Base-by-base conservation (phyloP, 73 alveolate genomes). In the Paramecium primaurelia region DNA sequence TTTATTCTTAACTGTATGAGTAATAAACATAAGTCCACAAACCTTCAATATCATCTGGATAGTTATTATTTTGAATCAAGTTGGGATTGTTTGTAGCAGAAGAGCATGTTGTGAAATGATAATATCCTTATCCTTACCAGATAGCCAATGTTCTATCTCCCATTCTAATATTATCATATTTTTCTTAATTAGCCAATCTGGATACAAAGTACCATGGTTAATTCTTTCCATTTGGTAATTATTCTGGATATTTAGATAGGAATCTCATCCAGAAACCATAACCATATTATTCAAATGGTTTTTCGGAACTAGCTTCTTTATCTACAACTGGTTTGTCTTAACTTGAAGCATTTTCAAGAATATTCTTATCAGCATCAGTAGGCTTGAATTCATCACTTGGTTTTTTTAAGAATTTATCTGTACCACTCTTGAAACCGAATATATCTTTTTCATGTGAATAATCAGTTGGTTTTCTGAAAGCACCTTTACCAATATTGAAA, bases 21-120 rank as follows among this genome's bases (percentile, higher is more conserved):
- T 86, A 86, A 87, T 86, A 86, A 28, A 86, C 59, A 64, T 16
- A 86, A 26, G 93, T 86, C 93, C 93, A 86, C n/a, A 86, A 87
- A 7, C 93, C 93, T 54, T 86, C 93, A 12, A 86, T 86, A 54
- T 86, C 93, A 8, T 30, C 93, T 4, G 93, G 93, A 26, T 3
- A 58, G 71, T 86, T 64, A 18, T 18, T 86, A 54, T 86, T 86
- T 58, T 58, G 28, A 18, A 86, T 22, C 32, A 58, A 20, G 26
- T 86, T 86, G 2, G 28, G 64, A 54, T 86, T 54, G 16, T n/a
- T 25, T 18, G 71, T n/a, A 9, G 47, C 91, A 4, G 26, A 22
- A 36, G 11, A 12, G 12, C 77, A 80, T 10, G 86, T 86, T 4
- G 93, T 59, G 86, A 86, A 86, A 59, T 86, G 93, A 86, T 86